phyloP scores from a whole-genome alignment of 192 early-diverging fungal species.

The Coemansia sp. region DNA sequence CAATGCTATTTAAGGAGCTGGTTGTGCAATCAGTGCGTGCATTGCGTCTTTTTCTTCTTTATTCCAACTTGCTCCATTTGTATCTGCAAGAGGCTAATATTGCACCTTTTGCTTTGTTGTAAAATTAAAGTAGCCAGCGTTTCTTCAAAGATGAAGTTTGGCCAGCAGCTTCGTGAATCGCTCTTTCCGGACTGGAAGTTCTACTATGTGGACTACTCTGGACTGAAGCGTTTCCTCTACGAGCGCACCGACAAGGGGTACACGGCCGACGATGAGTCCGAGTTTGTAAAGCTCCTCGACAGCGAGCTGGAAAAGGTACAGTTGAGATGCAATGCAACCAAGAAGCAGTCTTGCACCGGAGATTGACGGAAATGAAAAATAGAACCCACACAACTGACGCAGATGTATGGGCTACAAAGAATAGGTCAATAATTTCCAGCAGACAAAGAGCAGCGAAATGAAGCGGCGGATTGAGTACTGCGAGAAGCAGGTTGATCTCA shows the following conservation, averaged over 20 bases:
- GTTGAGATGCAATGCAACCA: constrained; percentile 9
- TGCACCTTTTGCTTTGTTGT: neutral
- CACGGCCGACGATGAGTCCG: constrained; percentile 80
- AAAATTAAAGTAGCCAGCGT: neutral
- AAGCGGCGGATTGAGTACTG: constrained; percentile 67
- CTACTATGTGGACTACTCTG: constrained; percentile 84
- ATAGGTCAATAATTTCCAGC: constrained; percentile 67
- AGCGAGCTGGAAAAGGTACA: constrained; percentile 82
- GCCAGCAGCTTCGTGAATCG: constrained; percentile 74
- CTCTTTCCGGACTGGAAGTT: constrained; percentile 86
- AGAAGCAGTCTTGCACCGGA: constrained; percentile 4
- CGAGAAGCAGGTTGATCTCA: constrained; percentile 60
- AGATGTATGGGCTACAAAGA: neutral
- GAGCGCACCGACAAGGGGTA: constrained; percentile 61
- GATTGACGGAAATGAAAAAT: constrained; percentile 22
- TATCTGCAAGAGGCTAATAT: neutral
- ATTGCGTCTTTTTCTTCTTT: constrained; percentile 3
- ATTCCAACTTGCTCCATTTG: neutral
- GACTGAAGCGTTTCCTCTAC: constrained; percentile 85
- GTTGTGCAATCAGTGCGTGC: constrained; percentile 8
- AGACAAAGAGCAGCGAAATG: constrained; percentile 73
- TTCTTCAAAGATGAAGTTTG: constrained; percentile 79
- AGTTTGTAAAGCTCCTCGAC: constrained; percentile 83
- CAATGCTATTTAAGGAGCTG: constrained; percentile 4
- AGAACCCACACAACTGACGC: neutral